Conservation (phyloP, 768 basidiomycete genomes). For the Rhodotorula babjevae region DNA sequence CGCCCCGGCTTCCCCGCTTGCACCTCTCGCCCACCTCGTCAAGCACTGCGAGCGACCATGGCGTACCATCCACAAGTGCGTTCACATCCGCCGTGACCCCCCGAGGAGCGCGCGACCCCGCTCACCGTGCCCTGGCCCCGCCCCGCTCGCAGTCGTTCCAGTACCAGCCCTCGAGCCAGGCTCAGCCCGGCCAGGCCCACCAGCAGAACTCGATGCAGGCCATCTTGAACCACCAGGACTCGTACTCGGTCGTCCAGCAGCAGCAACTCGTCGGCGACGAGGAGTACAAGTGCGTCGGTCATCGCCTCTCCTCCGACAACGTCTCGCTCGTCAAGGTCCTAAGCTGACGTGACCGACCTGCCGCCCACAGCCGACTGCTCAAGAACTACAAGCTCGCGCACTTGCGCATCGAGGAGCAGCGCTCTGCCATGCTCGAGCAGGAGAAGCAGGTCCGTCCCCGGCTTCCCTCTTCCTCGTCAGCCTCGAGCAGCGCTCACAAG, state of each 20-base stretch:
- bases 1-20: too few species aligned
- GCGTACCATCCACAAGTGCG: conserved; percentile 20
- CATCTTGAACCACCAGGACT: conserved; percentile 23
- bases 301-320: too few species aligned
- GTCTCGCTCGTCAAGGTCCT: too few species aligned
- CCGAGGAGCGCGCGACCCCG: too few species aligned
- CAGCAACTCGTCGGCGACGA: conserved; percentile 30
- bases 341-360: neutral
- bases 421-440: conserved; percentile 32
- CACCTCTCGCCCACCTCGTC: neutral
- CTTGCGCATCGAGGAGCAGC: conserved; percentile 31
- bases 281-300: conserved; percentile 34
- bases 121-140: neutral
- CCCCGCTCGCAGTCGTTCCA: conserved; percentile 7
- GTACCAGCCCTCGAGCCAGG: neutral
- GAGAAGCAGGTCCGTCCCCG: conserved; percentile 28
- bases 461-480: neutral
- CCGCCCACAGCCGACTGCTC: conserved; percentile 23
- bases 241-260: conserved; percentile 13
- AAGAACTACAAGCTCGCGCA: conserved; percentile 40
- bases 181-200: neutral
- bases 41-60: neutral
- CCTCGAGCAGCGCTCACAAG: neutral
- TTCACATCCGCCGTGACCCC: neutral
- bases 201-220: neutral